Conservation (phyloP, 2,329 filamentous ascomycete genomes). For the Xylariales sp. region DNA sequence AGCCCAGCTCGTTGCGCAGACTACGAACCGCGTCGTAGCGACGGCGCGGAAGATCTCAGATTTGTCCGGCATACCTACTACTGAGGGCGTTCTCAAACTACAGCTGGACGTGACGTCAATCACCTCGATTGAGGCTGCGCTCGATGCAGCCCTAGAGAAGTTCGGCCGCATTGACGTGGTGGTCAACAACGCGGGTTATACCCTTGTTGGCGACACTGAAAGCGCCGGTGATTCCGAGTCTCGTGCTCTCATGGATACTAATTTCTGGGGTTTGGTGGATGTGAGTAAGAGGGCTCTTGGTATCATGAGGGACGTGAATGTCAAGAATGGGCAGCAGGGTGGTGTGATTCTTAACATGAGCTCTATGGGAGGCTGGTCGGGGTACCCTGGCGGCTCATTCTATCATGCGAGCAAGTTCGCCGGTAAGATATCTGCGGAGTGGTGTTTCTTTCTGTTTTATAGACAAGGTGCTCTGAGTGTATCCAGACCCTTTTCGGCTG, state of each 20-base stretch:
- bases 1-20: slow-evolving; percentile 5
- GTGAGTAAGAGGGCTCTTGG: slow-evolving; percentile 53
- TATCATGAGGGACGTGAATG: slow-evolving; percentile 53
- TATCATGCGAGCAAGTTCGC: too few relatives aligned
- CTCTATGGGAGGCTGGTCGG: slow-evolving; percentile 45
- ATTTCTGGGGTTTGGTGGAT: slow-evolving; percentile 58
- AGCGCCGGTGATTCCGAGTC: slow-evolving; percentile 49
- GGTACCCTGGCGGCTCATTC: too few relatives aligned
- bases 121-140: slow-evolving; percentile 51
- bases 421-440: slow-evolving; percentile 56
- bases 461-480: background rate
- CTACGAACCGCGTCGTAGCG: slow-evolving; percentile 45
- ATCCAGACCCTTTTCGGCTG: background rate
- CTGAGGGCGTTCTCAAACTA: slow-evolving; percentile 56
- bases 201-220: slow-evolving; percentile 48
- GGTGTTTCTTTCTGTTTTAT: slow-evolving; percentile 44
- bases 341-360: slow-evolving; percentile 67
- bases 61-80: slow-evolving; percentile 56
- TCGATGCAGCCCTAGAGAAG: slow-evolving; percentile 48
- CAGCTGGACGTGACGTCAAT: slow-evolving; percentile 60
- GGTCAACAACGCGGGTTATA: slow-evolving; percentile 51
- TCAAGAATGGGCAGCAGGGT: slow-evolving; percentile 50
- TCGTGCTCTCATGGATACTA: slow-evolving; percentile 55
- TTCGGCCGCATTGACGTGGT: slow-evolving; percentile 53
- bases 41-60: slow-evolving; percentile 54